Evolutionary conservation across 768 basidiomycete species (phyloP).

Genomic region (Boletus bicolor): DNA sequence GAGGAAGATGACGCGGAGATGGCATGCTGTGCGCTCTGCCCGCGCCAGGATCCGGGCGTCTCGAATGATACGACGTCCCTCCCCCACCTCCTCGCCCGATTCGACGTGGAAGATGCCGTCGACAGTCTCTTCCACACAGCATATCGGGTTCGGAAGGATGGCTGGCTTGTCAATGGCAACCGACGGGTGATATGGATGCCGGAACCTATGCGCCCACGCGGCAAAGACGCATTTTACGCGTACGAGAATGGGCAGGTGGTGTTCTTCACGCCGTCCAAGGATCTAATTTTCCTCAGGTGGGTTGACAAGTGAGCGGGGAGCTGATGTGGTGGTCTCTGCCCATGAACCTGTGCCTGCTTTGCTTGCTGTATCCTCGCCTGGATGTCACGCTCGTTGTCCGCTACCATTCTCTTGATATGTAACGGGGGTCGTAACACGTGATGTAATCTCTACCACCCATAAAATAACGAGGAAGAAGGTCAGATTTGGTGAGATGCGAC

Average conservation of each 20-base stretch:
- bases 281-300: too few species aligned
- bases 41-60: background rate
- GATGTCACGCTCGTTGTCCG: slow-evolving; percentile 74
- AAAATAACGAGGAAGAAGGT: slow-evolving; percentile 49
- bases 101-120: background rate
- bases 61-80: background rate
- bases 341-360: slow-evolving; percentile 55
- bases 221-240: background rate
- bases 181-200: slow-evolving; percentile 7
- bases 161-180: slow-evolving; percentile 10
- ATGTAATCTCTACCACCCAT: slow-evolving; percentile 62
- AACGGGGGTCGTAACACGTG: slow-evolving; percentile 73
- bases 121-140: slow-evolving; percentile 7
- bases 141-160: slow-evolving; percentile 10
- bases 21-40: background rate
- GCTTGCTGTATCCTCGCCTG: slow-evolving; percentile 64
- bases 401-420: slow-evolving; percentile 73
- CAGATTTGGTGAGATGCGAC: slow-evolving; percentile 57
- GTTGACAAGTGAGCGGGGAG: too few species aligned
- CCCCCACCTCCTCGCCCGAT: slow-evolving; percentile 3
- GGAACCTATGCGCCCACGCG: background rate
- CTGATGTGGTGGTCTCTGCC: slow-evolving; percentile 53
- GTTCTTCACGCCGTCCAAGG: background rate
- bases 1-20: background rate
- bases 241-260: background rate